Evolutionary conservation across 2,329 filamentous ascomycete species (phyloP).

Genomic region (Epichloe festucae): DNA sequence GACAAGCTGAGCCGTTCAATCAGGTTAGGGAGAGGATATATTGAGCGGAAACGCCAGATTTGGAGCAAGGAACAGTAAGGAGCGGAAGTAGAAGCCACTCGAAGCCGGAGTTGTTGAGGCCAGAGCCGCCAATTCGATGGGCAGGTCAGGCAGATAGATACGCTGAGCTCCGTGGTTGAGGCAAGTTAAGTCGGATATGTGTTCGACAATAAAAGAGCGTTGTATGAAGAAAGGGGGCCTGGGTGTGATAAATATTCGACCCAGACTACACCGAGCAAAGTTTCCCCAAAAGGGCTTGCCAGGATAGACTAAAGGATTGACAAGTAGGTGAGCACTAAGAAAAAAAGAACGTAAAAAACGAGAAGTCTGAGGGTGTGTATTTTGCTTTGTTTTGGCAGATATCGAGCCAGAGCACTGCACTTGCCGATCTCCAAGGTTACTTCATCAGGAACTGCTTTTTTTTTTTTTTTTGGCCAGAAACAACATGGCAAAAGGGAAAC

Average conservation of each 20-base stretch:
- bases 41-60: background rate
- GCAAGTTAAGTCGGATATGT: background rate
- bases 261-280: background rate
- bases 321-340: background rate
- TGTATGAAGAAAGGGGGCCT: background rate
- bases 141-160: background rate
- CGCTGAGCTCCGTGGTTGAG: background rate
- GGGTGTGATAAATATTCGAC: constrained; percentile 3
- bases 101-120: background rate
- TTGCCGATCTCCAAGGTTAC: background rate
- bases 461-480: background rate
- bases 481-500: background rate
- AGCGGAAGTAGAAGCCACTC: background rate
- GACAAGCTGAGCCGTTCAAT: background rate
- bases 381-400: background rate
- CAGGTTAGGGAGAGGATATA: background rate
- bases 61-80: background rate
- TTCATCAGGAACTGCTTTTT: constrained; percentile 1
- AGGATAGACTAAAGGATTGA: background rate
- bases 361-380: background rate
- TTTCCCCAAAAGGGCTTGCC: background rate
- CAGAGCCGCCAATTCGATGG: background rate
- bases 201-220: no score
- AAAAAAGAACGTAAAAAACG: background rate
- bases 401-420: background rate